Conservation (phyloP, 2,329 filamentous ascomycete species). For the Sporothrix protearum region DNA sequence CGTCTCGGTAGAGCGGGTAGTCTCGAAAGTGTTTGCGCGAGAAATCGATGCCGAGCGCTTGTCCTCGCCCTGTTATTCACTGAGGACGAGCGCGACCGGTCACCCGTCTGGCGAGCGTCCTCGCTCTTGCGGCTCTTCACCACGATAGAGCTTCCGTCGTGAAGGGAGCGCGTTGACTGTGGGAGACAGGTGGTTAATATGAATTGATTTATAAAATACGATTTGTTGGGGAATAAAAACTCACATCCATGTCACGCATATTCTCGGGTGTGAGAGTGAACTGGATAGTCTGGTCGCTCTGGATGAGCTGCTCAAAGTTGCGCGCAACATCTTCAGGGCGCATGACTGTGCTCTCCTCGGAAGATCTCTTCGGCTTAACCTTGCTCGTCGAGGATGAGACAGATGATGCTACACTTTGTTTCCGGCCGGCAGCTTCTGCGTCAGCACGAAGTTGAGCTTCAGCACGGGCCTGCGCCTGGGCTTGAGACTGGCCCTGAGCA, state of each 20-base stretch:
- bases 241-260: slow-evolving; percentile 72
- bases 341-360: slow-evolving; percentile 53
- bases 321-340: slow-evolving; percentile 58
- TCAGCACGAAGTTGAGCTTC: slow-evolving; percentile 20
- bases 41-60: slow-evolving; percentile 37
- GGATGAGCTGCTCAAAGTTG: slow-evolving; percentile 75
- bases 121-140: slow-evolving; percentile 47
- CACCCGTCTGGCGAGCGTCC: slow-evolving; percentile 40
- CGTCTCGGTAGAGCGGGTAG: slow-evolving; percentile 32
- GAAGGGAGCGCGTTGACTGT: slow-evolving; percentile 42
- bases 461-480: neutral
- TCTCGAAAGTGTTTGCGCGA: slow-evolving; percentile 30
- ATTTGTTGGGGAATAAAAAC: slow-evolving; percentile 32
- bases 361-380: slow-evolving; percentile 52
- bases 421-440: slow-evolving; percentile 30
- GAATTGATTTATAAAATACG: neutral
- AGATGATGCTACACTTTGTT: slow-evolving; percentile 48
- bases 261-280: slow-evolving; percentile 77
- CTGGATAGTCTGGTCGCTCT: slow-evolving; percentile 77
- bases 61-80: slow-evolving; percentile 38
- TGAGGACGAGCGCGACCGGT: slow-evolving; percentile 50
- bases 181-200: slow-evolving; percentile 1
- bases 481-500: slow-evolving; percentile 29
- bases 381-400: slow-evolving; percentile 50
- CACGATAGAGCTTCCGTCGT: slow-evolving; percentile 41